Base-by-base conservation (phyloP, 176 grass and related monocot species). In the Coix lacrymajobi region DNA sequence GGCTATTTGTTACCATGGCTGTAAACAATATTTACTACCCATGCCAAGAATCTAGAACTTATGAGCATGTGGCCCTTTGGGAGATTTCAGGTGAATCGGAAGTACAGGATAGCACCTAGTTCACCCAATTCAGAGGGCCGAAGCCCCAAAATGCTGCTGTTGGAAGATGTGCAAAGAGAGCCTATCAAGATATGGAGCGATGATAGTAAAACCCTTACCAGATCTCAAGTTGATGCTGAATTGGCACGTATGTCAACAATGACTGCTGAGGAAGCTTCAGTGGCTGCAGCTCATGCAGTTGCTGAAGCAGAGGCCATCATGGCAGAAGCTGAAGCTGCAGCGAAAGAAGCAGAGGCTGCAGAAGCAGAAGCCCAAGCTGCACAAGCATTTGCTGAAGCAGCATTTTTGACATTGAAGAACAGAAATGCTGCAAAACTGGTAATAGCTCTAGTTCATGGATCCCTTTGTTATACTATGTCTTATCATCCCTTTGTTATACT, bases 291-390 rank as follows among this genome's bases (percentile, higher is more conserved):
- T 72, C 78, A 77, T 80, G 89, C 91, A 67, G 85, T 97, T 87
- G 87, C 79, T 75, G 94, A 97, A 84, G 94, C 88, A 76, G 94
- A 92, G 71, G 69, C 81, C 68, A 84, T 85, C 34, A 77, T 92
- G 45, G 78, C 84, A 69, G 90, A 90, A 86, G 92, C 95, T 78
- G 86, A 87, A 85, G 80, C 89, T 52, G 92, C 95, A 80, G 62
- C 80, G 22, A 94, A 74, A 90, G 88, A 89, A 70, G 95, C 90
- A 38, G 92, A 97, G 69, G 83, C 58, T 56, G 76, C 88, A 63
- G 91, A 97, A 75, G 84, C 83, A 48, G 85, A 97, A 29, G 94
- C 94, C 57, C 89, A 91, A 89, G 91, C 91, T 24, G 89, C 87
- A 49, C 88, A 94, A 83, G 82, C 91, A 13, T 92, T 97, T 70